Evolutionary conservation across 73 alveolate species (phyloP).

Genomic region (Paramecium biaurelia): DNA sequence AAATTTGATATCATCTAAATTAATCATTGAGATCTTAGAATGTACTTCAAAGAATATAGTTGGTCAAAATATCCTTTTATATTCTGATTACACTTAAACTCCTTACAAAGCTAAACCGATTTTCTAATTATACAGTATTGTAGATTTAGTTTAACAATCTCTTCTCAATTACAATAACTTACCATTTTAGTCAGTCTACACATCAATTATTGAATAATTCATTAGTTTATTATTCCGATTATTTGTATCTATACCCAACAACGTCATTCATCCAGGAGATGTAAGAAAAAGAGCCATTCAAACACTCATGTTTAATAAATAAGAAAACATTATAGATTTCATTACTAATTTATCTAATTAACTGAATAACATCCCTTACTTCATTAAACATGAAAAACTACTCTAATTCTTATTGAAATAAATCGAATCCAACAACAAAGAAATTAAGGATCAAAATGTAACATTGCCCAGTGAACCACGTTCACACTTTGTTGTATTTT

Average conservation of each 20-base stretch:
- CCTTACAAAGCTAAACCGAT: slow-evolving; percentile 40
- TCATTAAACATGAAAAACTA: neutral
- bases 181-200: neutral
- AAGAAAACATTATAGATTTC: neutral
- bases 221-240: neutral
- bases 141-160: neutral
- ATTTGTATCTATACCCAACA: neutral
- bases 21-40: neutral
- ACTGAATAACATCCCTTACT: neutral
- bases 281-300: slow-evolving; percentile 36
- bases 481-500: neutral
- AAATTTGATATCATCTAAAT: neutral
- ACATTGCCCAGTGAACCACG: slow-evolving; percentile 36
- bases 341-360: neutral
- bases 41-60: slow-evolving; percentile 4
- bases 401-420: neutral
- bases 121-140: neutral
- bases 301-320: neutral
- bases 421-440: neutral
- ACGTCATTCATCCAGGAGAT: slow-evolving; percentile 28
- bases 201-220: neutral
- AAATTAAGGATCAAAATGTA: slow-evolving; percentile 15
- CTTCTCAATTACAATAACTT: neutral
- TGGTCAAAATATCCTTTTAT: slow-evolving; percentile 1
- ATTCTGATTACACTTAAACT: neutral